A percentile compares a stretch with the other conserved stretches of the same genome.
These are phyloP conservation scores for Alternaria novae-zelandiae DNA, from an alignment of 2,329 filamentous ascomycete genomes.

Conservation along the genomic window DNA sequence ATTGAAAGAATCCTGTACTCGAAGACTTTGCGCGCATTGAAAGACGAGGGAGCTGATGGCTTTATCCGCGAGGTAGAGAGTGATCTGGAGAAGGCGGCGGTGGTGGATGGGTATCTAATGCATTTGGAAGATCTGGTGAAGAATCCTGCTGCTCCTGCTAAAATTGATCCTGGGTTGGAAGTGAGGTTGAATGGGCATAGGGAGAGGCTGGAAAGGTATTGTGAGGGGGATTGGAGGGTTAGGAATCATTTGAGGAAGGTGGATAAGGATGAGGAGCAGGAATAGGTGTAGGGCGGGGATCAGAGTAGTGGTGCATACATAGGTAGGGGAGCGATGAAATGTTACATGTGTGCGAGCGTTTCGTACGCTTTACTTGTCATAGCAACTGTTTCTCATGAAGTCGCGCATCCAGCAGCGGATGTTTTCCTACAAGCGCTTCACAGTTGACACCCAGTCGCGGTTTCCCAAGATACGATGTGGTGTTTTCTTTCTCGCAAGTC, in stretches of 20 bases:
- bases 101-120: background rate
- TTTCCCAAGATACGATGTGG: background rate
- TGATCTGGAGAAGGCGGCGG: background rate
- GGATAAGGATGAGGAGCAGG: background rate
- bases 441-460: background rate
- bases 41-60: background rate
- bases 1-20: background rate
- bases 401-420: background rate
- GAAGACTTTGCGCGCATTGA: background rate
- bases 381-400: background rate
- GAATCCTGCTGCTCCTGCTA: background rate
- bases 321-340: background rate
- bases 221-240: background rate
- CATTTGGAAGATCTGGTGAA: background rate
- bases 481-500: background rate
- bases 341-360: background rate
- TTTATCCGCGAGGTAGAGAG: background rate
- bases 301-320: background rate
- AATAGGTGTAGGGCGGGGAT: rapidly evolving
- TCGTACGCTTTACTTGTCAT: rapidly evolving
- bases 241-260: background rate
- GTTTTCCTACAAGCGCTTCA: background rate
- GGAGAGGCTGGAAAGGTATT: background rate
- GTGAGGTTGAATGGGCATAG: background rate
- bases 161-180: background rate